A percentile compares a stretch with the other conserved stretches of the same genome.
Conservation (phyloP, 768 basidiomycete species). For the Mycena kentingensis region DNA sequence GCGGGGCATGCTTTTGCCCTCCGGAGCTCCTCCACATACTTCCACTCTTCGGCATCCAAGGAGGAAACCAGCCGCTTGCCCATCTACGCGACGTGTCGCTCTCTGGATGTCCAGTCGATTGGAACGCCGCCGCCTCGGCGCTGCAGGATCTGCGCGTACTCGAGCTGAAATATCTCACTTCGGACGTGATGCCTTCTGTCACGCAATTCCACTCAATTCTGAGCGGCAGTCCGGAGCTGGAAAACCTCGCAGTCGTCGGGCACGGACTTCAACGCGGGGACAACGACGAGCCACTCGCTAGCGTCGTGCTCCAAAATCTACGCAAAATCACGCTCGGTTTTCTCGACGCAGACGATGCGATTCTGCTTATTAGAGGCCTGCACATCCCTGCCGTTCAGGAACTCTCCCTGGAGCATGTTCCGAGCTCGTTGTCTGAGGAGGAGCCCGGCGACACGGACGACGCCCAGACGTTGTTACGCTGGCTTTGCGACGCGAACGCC, state of each 20-base stretch:
- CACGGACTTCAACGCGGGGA: slow-evolving; percentile 45
- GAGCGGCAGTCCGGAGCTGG: slow-evolving; percentile 41
- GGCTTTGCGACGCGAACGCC: not conserved
- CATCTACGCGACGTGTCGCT: slow-evolving; percentile 46
- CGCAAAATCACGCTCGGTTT: not conserved
- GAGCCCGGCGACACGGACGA: no score
- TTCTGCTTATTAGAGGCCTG: not conserved
- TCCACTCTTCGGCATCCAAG: slow-evolving; percentile 50
- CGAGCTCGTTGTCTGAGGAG: no score
- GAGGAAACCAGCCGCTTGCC: slow-evolving; percentile 22
- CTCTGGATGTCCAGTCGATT: slow-evolving; percentile 61
- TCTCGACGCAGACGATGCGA: not conserved
- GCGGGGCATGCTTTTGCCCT: slow-evolving; percentile 48
- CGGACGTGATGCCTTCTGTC: slow-evolving; percentile 55
- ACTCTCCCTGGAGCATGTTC: not conserved
- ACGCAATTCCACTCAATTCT: slow-evolving; percentile 48
- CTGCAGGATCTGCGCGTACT: slow-evolving; percentile 47
- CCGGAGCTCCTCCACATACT: slow-evolving; percentile 39
- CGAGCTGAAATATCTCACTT: slow-evolving; percentile 58
- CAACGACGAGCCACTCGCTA: not conserved
- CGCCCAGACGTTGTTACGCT: not conserved
- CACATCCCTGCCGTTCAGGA: not conserved
- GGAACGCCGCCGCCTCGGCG: slow-evolving; percentile 37
- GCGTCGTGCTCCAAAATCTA: not conserved
- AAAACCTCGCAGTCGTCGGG: slow-evolving; percentile 50